Percentiles rank a stretch among this genome's conserved stretches.
Conservation (phyloP, 257 asterid species). For the Capsicum baccatum region DNA sequence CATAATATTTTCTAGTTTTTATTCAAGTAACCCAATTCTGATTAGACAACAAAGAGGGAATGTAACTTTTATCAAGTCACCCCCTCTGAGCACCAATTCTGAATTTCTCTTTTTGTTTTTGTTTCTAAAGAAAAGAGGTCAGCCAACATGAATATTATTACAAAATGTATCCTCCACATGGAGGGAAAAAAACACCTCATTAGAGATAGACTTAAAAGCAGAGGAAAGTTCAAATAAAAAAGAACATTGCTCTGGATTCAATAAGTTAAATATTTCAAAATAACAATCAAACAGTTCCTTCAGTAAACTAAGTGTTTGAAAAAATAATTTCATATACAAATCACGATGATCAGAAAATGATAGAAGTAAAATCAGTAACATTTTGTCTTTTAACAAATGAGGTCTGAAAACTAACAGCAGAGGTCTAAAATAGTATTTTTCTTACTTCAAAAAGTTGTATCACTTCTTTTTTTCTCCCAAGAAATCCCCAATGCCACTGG, state of each 20-base stretch:
- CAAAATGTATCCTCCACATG: not conserved
- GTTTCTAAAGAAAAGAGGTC: not conserved
- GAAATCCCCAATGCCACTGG: not conserved
- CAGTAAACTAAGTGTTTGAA: not conserved
- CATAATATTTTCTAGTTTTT: no score
- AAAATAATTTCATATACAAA: not conserved
- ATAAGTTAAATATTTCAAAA: conserved; percentile 4
- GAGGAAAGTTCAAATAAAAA: not conserved
- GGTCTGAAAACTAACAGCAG: not conserved
- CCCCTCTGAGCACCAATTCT: not conserved
- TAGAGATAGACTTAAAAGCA: not conserved
- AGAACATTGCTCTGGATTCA: not conserved
- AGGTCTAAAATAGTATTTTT: not conserved
- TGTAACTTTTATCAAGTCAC: no score
- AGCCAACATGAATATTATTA: conserved; percentile 2
- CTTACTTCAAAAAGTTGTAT: not conserved
- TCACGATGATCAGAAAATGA: not conserved
- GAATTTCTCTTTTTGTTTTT: not conserved
- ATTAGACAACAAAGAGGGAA: no score
- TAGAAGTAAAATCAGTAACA: conserved; percentile 1
- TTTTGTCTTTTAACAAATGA: not conserved
- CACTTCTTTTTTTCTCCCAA: not conserved
- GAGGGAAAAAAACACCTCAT: not conserved
- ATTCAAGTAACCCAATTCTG: no score
- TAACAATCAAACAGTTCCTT: conserved; percentile 2